Evolutionary conservation across 2,329 filamentous ascomycete species (phyloP).

Genomic region (Cordyceps cicadae): DNA sequence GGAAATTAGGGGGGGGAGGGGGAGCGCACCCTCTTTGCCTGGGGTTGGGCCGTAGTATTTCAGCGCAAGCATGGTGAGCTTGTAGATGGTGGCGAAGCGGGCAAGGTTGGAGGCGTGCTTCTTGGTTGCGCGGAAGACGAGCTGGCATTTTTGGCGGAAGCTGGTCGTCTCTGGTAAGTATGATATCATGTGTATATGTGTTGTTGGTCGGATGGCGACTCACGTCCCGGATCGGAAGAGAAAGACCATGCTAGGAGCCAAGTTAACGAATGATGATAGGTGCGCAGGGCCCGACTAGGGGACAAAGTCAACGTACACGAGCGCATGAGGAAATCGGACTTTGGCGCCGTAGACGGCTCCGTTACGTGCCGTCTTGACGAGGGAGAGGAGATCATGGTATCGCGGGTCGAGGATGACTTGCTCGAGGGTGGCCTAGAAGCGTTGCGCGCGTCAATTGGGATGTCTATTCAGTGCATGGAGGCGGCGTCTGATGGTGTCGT

Average conservation of each 20-base stretch:
- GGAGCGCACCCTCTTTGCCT: constrained; percentile 46
- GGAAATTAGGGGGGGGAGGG: background rate
- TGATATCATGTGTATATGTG: constrained; percentile 23
- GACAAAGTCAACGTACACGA: constrained; percentile 52
- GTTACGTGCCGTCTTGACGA: constrained; percentile 92
- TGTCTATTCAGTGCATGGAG: background rate
- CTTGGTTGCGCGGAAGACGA: constrained; percentile 77
- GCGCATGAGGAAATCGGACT: constrained; percentile 94
- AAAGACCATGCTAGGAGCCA: constrained; percentile 69
- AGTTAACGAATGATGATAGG: background rate
- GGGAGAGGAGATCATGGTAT: constrained; percentile 74
- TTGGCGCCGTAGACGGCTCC: constrained; percentile 94
- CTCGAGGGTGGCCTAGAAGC: constrained; percentile 58
- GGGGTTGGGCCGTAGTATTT: constrained; percentile 51
- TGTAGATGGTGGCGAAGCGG: constrained; percentile 87
- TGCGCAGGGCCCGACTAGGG: constrained; percentile 25
- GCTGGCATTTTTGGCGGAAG: constrained; percentile 65
- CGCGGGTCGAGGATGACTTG: constrained; percentile 71
- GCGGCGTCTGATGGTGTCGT: background rate
- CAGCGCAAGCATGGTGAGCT: constrained; percentile 68
- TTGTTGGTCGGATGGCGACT: constrained; percentile 23
- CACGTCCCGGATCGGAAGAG: constrained; percentile 88
- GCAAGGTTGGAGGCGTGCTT: constrained; percentile 89
- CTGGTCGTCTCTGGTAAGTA: constrained; percentile 20
- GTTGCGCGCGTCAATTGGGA: background rate